A percentile compares a stretch with the other conserved stretches of the same genome.
phyloP scores from a whole-genome alignment of 2,329 filamentous ascomycete species.

The Colletotrichum chrysophilum region DNA sequence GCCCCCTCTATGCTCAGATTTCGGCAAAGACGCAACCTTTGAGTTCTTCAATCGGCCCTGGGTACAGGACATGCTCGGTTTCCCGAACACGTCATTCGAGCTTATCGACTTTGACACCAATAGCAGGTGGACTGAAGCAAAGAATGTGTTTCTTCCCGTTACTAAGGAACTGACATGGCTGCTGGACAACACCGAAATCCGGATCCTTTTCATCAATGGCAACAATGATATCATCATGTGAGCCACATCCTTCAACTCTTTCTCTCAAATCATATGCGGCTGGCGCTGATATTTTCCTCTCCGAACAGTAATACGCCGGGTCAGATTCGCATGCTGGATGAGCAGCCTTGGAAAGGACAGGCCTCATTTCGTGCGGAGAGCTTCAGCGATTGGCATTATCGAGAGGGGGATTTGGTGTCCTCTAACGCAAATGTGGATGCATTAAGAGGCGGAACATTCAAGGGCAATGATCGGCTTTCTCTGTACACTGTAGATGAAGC shows the following conservation, averaged over 20 bases:
- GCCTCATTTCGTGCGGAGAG: neutral
- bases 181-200: neutral
- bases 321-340: neutral
- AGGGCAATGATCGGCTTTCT: neutral
- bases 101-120: neutral
- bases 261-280: neutral
- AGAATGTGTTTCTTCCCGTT: neutral
- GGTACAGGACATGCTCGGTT: neutral
- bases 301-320: neutral
- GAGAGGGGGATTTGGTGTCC: fast-evolving
- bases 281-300: neutral
- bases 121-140: neutral
- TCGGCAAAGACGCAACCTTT: neutral
- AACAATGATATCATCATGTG: neutral
- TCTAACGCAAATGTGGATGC: fast-evolving
- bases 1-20: neutral
- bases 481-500: neutral
- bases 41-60: neutral
- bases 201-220: neutral
- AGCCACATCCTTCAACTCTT: neutral
- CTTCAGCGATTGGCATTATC: neutral
- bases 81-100: neutral
- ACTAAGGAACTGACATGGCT: neutral
- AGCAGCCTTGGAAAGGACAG: neutral
- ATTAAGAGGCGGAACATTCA: neutral